Evolutionary conservation across 2,329 filamentous ascomycete genomes (phyloP).

Genomic region (Fusarium humuli): DNA sequence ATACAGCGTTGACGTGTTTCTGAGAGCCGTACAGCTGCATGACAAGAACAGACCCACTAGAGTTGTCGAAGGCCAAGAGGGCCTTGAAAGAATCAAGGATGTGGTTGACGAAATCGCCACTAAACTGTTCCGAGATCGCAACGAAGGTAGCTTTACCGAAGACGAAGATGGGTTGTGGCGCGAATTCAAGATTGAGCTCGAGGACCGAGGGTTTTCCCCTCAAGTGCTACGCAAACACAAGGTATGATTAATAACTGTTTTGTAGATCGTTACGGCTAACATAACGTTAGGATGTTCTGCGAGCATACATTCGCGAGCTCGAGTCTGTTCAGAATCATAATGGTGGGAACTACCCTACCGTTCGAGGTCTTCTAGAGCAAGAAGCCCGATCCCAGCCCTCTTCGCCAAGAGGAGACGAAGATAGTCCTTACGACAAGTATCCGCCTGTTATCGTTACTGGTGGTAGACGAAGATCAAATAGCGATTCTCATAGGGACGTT

Average conservation of each 20-base stretch:
- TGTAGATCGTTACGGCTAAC: slow-evolving; percentile 35
- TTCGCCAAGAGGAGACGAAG: slow-evolving; percentile 53
- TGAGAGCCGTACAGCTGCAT: slow-evolving; percentile 68
- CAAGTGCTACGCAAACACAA: slow-evolving; percentile 68
- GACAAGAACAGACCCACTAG: slow-evolving; percentile 54
- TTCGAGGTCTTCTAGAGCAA: slow-evolving; percentile 65
- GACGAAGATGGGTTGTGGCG: slow-evolving; percentile 68
- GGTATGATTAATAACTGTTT: slow-evolving; percentile 53
- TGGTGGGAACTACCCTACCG: slow-evolving; percentile 60
- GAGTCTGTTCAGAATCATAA: slow-evolving; percentile 61
- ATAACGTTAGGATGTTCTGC: slow-evolving; percentile 63
- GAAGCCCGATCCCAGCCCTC: slow-evolving; percentile 49
- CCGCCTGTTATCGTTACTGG: slow-evolving; percentile 53
- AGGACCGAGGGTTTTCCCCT: slow-evolving; percentile 68
- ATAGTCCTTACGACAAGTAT: slow-evolving; percentile 56
- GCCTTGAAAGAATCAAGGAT: slow-evolving; percentile 67
- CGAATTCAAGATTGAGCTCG: slow-evolving; percentile 68
- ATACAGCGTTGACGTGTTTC: slow-evolving; percentile 65
- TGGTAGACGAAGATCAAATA: slow-evolving; percentile 52
- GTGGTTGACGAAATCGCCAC: slow-evolving; percentile 69
- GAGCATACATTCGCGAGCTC: slow-evolving; percentile 71
- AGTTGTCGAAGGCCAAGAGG: slow-evolving; percentile 52
- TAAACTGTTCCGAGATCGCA: slow-evolving; percentile 60
- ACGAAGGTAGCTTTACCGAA: slow-evolving; percentile 53
- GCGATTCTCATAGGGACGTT: slow-evolving; percentile 42